phyloP scores from a whole-genome alignment of 225 moss, liverwort and hornwort genomes.

The Antitrichia curtipendula region DNA sequence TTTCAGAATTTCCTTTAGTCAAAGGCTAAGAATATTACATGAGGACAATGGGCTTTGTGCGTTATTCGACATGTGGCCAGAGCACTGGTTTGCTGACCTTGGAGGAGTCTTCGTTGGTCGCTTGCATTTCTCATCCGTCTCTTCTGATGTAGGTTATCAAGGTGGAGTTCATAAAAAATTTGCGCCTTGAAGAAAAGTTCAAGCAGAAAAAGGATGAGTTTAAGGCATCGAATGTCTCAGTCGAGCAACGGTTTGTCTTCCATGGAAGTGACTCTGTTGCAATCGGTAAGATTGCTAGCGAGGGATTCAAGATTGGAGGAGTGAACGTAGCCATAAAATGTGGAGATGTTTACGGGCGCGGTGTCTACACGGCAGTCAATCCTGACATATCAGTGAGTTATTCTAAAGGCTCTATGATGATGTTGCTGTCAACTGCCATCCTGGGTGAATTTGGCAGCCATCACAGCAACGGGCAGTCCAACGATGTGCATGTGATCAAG shows the following conservation, averaged over 20 bases:
- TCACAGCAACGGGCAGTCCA: not conserved
- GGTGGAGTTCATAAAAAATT: constrained; percentile 1
- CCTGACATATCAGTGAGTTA: constrained; percentile 14
- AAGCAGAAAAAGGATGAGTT: not conserved
- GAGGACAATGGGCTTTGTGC: not conserved
- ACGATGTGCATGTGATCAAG: constrained; percentile 5
- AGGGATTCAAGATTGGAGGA: constrained; percentile 41
- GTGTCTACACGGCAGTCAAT: constrained; percentile 29
- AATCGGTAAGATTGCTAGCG: constrained; percentile 5
- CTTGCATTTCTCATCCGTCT: not conserved
- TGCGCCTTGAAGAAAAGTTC: not conserved
- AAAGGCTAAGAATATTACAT: not conserved
- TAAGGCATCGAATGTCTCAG: not conserved
- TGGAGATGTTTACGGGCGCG: constrained; percentile 1
- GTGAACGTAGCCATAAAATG: not conserved
- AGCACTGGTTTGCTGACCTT: not conserved
- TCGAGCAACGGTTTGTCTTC: not conserved
- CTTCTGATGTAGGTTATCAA: constrained; percentile 7
- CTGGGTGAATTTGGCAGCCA: not conserved
- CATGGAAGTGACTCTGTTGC: constrained; percentile 5
- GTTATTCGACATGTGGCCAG: not conserved
- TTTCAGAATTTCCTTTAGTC: not conserved
- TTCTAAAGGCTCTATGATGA: not conserved
- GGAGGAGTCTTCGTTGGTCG: not conserved
- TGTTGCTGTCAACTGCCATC: constrained; percentile 18